Conservation (phyloP, 176 grass and related monocot species). For the Ananas comosus region DNA sequence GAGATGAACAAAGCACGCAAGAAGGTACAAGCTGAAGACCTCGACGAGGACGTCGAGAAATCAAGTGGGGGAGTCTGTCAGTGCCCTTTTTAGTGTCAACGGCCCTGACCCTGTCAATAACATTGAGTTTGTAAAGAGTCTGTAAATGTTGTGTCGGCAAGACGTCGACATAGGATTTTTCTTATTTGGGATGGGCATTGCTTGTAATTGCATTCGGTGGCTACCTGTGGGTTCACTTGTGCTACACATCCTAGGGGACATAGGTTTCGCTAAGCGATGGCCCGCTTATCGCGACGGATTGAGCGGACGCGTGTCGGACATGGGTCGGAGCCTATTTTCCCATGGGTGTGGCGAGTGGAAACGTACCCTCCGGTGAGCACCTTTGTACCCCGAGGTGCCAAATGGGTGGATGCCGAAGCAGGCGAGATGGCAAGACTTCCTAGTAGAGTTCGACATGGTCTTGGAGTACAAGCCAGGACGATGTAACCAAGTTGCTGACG, state of each 20-base stretch:
- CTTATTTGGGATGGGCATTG: too few relatives aligned
- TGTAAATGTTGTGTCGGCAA: neutral
- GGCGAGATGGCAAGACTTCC: neutral
- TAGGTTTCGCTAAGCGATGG: too few relatives aligned
- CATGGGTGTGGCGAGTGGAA: too few relatives aligned
- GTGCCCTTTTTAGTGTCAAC: neutral
- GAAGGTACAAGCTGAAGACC: neutral
- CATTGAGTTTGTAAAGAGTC: neutral
- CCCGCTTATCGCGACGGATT: too few relatives aligned
- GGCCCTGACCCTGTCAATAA: neutral
- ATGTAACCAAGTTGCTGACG: neutral
- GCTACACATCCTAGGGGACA: too few relatives aligned
- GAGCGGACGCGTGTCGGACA: too few relatives aligned
- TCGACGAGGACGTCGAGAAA: neutral
- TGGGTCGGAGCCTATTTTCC: too few relatives aligned
- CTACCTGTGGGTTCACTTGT: too few relatives aligned
- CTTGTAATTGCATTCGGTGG: too few relatives aligned
- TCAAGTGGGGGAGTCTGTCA: neutral
- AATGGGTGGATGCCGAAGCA: neutral
- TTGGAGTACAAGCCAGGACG: neutral
- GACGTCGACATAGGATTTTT: too few relatives aligned
- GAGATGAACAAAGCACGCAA: neutral
- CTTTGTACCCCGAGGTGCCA: too few relatives aligned
- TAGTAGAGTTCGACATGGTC: neutral
- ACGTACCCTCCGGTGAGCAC: too few relatives aligned